Evolutionary conservation across 1,284 basidiomycete genomes (phyloP).

Genomic region (Ustilago curta): DNA sequence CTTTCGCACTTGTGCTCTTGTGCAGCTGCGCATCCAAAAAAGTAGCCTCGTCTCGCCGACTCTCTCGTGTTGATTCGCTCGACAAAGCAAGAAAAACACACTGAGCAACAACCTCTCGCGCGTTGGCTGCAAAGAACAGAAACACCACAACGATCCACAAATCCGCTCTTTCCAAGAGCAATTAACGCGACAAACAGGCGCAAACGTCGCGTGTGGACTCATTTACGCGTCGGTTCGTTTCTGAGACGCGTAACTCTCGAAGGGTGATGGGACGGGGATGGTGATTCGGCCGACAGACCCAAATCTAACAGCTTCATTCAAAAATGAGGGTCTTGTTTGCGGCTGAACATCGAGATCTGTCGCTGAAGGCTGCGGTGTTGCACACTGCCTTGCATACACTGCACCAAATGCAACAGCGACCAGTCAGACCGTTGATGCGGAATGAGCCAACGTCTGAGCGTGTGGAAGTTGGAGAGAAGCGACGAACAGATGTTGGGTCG

Average conservation of each 20-base stretch:
- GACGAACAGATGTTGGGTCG: no score
- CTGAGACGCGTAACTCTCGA: neutral
- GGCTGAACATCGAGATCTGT: neutral
- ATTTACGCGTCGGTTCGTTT: constrained; percentile 30
- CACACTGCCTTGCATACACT: neutral
- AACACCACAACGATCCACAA: no score
- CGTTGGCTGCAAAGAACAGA: neutral
- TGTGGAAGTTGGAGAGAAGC: no score
- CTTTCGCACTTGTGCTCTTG: neutral
- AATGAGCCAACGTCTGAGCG: neutral
- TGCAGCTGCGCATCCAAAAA: neutral
- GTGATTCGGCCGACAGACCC: constrained; percentile 4
- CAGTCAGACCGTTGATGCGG: neutral
- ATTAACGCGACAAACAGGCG: constrained; percentile 37
- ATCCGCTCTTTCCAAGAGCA: constrained; percentile 6
- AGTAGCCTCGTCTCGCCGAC: neutral
- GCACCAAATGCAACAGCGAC: neutral
- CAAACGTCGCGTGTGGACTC: constrained; percentile 18
- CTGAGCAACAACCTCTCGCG: constrained; percentile 24
- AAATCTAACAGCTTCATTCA: neutral
- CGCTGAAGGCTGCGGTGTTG: neutral
- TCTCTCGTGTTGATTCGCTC: neutral
- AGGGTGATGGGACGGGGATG: neutral
- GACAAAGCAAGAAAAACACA: constrained; percentile 23
- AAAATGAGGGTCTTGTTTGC: neutral